A percentile compares a stretch with the other conserved stretches of the same genome.
These are phyloP conservation scores for Saccharomycopsis crataegensis DNA, from an alignment of 1,139 yeast genomes.

Conservation along the genomic window DNA sequence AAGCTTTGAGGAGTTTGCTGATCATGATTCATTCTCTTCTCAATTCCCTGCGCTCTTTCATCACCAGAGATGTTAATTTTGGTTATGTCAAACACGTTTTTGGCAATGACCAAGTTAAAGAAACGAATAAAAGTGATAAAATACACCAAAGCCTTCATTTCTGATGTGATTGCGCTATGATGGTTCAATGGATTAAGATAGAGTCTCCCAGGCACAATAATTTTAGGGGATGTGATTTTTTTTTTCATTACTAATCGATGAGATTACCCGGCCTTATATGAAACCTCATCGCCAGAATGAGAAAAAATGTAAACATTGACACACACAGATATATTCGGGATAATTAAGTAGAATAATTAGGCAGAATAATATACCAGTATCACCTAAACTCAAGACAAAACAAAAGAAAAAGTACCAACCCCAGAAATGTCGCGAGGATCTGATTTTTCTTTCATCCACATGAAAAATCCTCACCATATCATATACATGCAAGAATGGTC, in stretches of 20 bases:
- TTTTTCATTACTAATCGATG: too few species aligned
- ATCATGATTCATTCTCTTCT: not conserved
- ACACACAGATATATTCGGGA: too few species aligned
- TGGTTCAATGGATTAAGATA: not conserved
- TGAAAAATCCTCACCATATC: conserved; percentile 30
- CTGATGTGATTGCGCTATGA: not conserved
- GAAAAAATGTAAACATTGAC: too few species aligned
- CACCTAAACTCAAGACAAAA: not conserved
- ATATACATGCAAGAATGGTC: conserved; percentile 33
- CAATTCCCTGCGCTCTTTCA: conserved; percentile 2
- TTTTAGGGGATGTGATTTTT: too few species aligned
- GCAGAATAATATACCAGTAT: not conserved
- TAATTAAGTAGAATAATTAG: too few species aligned
- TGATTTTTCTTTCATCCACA: conserved; percentile 28
- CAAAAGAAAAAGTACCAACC: not conserved
- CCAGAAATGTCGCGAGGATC: conserved; percentile 27
- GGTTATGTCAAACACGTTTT: conserved; percentile 12
- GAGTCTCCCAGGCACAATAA: too few species aligned
- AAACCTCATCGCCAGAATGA: not conserved
- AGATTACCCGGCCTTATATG: not conserved
- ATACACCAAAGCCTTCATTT: conserved; percentile 3
- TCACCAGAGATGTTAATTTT: conserved; percentile 2
- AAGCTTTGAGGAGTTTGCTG: not conserved
- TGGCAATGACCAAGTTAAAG: conserved; percentile 4
- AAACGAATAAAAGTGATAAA: not conserved